Percentiles rank a stretch among this genome's conserved stretches.
Evolutionary conservation across 148 eudicot species (phyloP).

Genomic region (Chenopodium suecicum): DNA sequence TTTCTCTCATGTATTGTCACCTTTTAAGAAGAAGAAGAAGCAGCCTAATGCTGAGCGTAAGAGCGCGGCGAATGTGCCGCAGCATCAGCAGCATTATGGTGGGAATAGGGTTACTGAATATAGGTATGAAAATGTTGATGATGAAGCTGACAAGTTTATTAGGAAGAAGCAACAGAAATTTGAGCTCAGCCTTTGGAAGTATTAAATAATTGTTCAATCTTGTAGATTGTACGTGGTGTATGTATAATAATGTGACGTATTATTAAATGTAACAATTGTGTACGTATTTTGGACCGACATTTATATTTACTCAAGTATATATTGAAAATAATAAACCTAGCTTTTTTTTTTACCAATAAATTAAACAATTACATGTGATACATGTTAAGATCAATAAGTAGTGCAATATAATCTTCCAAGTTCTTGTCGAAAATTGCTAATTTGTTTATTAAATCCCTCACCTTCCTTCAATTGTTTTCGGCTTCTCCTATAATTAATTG

Average conservation of each 20-base stretch:
- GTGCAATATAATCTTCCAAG: no score
- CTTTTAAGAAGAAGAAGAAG: conserved; percentile 13
- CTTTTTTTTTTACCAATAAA: no score
- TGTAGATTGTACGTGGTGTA: background rate
- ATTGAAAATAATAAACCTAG: no score
- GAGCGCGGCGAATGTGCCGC: background rate
- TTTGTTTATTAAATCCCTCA: no score
- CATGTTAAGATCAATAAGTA: no score
- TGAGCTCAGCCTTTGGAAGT: background rate
- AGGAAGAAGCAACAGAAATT: conserved; percentile 6
- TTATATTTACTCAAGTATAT: no score
- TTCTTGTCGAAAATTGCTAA: no score
- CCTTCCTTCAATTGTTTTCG: no score
- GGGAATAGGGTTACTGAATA: background rate
- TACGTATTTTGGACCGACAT: no score
- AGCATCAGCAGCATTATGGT: background rate
- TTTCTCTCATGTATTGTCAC: conserved; percentile 26
- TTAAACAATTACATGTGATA: no score
- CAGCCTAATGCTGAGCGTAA: background rate
- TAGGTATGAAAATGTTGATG: conserved; percentile 13
- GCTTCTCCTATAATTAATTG: no score
- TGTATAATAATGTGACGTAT: background rate
- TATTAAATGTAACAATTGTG: no score
- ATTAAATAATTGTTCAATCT: background rate
- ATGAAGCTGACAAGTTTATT: conserved; percentile 13